These are phyloP conservation scores for Cercospora brassicicola DNA, from an alignment of 2,329 filamentous ascomycete genomes.

Conservation along the genomic window DNA sequence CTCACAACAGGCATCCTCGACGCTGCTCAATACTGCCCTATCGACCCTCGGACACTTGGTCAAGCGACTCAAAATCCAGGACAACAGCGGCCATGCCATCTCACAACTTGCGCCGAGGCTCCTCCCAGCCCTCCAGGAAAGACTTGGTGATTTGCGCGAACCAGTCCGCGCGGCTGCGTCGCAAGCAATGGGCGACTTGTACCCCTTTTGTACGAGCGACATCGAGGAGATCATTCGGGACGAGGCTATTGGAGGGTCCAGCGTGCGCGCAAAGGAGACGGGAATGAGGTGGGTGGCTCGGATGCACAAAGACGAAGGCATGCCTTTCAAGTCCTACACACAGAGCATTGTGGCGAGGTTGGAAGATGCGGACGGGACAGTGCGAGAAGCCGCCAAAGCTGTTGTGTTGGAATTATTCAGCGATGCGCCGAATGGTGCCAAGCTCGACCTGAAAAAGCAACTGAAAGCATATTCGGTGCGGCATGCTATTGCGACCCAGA, in stretches of 20 bases:
- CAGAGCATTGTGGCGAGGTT: slow-evolving; percentile 79
- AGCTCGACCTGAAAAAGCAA: slow-evolving; percentile 85
- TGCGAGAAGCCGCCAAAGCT: slow-evolving; percentile 79
- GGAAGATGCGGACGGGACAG: slow-evolving; percentile 84
- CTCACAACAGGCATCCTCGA: slow-evolving; percentile 69
- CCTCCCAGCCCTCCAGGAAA: slow-evolving; percentile 74
- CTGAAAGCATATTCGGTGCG: slow-evolving; percentile 81
- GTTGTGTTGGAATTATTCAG: slow-evolving; percentile 86
- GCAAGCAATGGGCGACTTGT: slow-evolving; percentile 76
- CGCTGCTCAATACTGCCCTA: slow-evolving; percentile 77
- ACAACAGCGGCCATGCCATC: slow-evolving; percentile 69
- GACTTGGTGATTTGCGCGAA: slow-evolving; percentile 84
- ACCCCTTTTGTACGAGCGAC: slow-evolving; percentile 66
- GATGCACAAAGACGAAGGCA: slow-evolving; percentile 77
- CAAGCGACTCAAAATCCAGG: slow-evolving; percentile 81
- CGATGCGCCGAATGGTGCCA: slow-evolving; percentile 76
- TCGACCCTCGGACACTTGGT: slow-evolving; percentile 84
- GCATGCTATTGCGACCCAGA: slow-evolving; percentile 78
- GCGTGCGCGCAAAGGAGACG: slow-evolving; percentile 78
- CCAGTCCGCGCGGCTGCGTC: slow-evolving; percentile 74
- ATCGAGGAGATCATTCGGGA: slow-evolving; percentile 80
- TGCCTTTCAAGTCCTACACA: slow-evolving; percentile 82
- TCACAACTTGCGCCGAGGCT: slow-evolving; percentile 66
- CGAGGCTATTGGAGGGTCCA: slow-evolving; percentile 74
- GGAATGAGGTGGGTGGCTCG: slow-evolving; percentile 82